A percentile compares a stretch with the other conserved stretches of the same genome.
phyloP scores from a whole-genome alignment of 202 grass and related monocot species.

The Dendrocalamus latiflorus region DNA sequence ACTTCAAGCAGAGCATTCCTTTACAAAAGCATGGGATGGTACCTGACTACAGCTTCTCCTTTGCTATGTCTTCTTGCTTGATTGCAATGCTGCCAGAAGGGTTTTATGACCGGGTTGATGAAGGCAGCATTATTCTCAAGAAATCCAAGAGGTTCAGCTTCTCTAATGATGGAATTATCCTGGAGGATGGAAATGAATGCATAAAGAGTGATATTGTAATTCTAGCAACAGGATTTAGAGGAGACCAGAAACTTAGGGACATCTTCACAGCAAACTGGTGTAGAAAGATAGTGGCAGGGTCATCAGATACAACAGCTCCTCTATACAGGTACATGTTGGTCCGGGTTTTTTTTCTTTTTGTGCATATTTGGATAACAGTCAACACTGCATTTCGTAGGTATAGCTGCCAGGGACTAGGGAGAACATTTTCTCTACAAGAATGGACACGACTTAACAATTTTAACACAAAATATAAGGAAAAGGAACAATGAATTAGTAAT shows the following conservation, averaged over 20 bases:
- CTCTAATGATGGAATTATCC: conserved; percentile 47
- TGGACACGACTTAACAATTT: background rate
- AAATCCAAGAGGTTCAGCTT: conserved; percentile 64
- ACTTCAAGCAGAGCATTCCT: conserved; percentile 53
- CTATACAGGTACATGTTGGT: conserved; percentile 59
- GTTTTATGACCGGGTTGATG: conserved; percentile 72
- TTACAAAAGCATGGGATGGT: conserved; percentile 79
- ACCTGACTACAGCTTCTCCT: conserved; percentile 82
- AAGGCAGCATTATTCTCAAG: conserved; percentile 82
- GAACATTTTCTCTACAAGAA: background rate
- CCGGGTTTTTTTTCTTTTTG: background rate
- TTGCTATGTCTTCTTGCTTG: conserved; percentile 54
- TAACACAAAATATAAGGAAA: background rate
- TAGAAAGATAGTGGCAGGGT: conserved; percentile 53
- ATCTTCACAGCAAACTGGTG: conserved; percentile 67
- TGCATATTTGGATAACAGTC: background rate
- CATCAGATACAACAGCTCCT: conserved; percentile 50
- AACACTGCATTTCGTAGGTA: conserved; percentile 1
- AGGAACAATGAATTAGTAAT: background rate
- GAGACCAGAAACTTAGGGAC: conserved; percentile 82
- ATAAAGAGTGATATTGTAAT: conserved; percentile 63
- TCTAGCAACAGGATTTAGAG: conserved; percentile 88
- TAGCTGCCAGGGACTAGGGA: background rate
- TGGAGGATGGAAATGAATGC: conserved; percentile 46
- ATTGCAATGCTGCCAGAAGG: conserved; percentile 60